Evolutionary conservation across 2,329 filamentous ascomycete species (phyloP), one percentile per base, ranked within the genome.

Genomic region (Hirsutella rhossiliensis): DNA sequence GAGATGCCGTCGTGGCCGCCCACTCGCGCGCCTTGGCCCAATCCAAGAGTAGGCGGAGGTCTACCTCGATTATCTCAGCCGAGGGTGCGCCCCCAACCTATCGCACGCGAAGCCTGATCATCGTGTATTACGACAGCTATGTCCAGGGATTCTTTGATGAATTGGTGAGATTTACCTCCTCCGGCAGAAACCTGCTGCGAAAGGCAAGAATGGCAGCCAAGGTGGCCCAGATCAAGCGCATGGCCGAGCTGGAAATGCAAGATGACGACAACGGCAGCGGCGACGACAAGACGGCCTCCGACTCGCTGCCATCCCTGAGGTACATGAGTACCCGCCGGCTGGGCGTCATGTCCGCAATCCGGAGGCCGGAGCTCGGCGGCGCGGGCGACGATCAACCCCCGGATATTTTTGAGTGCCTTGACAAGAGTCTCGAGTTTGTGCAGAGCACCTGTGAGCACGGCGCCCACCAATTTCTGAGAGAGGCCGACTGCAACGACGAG

Each of bases 101-200:
- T 58, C 79, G 84, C 44, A 80, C 79, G 4, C 77, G 83, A 51
- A 81, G 74, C 45, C 84, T 87, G 72, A 82, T 90, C 37, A 81
- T 92, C 36, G 84, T 96, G n/a, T 89, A 87, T 62, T 96, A 96
- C 59, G 89, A 96, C 58, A 86, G 84, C 52, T 82, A 87, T 49
- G 82, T 94, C 4, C 88, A 96, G 58, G 78, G 78, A 42, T 79
- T 82, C 34, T 87, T 96, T 51, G 88, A 94, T 54, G 73, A 82
- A 44, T 67, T 95, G 41, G 88, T 95, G 45, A 82, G 87, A 48
- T 83, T 84, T 44, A 80, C 96, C 31, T 87, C 85, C 5, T 77
- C 78, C 1, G 85, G 84, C 41, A 73, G 89, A 45, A 94, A 94
- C 62, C 71, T 86, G 51, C 81, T 96, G 61, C 81, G 89, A 41